Evolutionary conservation across 352 stramenopile species (phyloP).

Genomic region (Phytopythium montanum): DNA sequence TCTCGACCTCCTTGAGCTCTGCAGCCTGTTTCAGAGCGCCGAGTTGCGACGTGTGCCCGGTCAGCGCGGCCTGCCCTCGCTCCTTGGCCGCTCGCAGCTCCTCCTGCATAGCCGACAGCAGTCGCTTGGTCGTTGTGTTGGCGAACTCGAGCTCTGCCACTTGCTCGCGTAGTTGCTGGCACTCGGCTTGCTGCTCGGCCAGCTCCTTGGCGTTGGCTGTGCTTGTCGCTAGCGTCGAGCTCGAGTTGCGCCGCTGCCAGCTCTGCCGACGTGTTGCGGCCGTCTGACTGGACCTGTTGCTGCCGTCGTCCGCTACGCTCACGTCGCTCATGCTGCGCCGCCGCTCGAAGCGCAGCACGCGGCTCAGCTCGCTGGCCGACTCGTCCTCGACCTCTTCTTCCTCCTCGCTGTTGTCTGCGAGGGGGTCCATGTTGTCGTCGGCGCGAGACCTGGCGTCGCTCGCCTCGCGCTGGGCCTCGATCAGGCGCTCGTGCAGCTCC

Average conservation of each 20-base stretch:
- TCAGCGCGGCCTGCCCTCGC: conserved; percentile 15
- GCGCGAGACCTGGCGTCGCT: conserved; percentile 2
- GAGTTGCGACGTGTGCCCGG: conserved; percentile 16
- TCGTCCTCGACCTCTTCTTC: conserved; percentile 1
- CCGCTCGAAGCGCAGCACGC: conserved; percentile 5
- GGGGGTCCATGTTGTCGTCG: background rate
- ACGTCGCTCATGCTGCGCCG: conserved; percentile 3
- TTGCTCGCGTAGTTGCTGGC: conserved; percentile 38
- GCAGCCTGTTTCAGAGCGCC: conserved; percentile 21
- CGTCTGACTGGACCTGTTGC: background rate
- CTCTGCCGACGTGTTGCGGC: background rate
- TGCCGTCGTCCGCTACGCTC: background rate
- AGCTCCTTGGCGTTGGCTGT: background rate
- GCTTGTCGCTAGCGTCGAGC: background rate
- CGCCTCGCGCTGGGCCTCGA: conserved; percentile 20
- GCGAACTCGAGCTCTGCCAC: conserved; percentile 25
- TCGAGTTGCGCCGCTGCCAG: background rate
- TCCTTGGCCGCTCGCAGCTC: conserved; percentile 21
- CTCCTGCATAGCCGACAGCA: conserved; percentile 26
- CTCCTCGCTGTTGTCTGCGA: background rate
- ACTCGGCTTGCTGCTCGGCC: conserved; percentile 32
- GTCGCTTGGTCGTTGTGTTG: conserved; percentile 21
- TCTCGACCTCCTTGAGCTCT: conserved; percentile 20
- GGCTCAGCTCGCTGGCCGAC: conserved; percentile 3
- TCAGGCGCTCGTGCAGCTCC: conserved; percentile 50